Evolutionary conservation across 768 basidiomycete genomes (phyloP).

Genomic region (Mycena crocata): DNA sequence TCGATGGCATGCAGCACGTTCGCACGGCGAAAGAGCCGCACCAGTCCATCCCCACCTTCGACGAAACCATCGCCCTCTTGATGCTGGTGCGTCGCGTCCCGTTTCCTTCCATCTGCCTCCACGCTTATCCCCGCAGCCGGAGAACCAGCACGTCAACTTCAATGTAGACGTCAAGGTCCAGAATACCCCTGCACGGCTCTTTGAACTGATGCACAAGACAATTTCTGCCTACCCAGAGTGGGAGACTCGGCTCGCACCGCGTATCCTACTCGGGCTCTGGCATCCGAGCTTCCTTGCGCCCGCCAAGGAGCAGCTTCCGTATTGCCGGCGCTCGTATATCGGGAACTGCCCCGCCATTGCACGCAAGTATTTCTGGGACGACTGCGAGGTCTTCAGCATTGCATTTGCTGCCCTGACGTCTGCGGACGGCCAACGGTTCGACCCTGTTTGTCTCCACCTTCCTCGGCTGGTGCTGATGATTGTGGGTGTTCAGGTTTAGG

Average conservation of each 20-base stretch:
- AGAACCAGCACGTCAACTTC: slow-evolving; percentile 80
- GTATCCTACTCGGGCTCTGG: slow-evolving; percentile 87
- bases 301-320: slow-evolving; percentile 82
- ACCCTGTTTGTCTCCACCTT: slow-evolving; percentile 17
- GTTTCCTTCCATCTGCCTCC: slow-evolving; percentile 15
- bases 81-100: slow-evolving; percentile 68
- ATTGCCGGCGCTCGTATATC: slow-evolving; percentile 88
- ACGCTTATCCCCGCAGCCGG: slow-evolving; percentile 57
- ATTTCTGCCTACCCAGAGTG: slow-evolving; percentile 75
- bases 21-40: slow-evolving; percentile 83
- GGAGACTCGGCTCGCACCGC: slow-evolving; percentile 81
- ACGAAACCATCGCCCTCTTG: slow-evolving; percentile 80
- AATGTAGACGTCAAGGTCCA: slow-evolving; percentile 95
- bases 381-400: slow-evolving; percentile 90
- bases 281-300: slow-evolving; percentile 89
- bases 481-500: slow-evolving; percentile 68
- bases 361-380: slow-evolving; percentile 89
- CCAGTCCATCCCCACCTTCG: slow-evolving; percentile 92
- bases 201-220: slow-evolving; percentile 77
- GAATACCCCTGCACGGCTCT: slow-evolving; percentile 90
- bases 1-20: slow-evolving; percentile 79
- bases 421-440: slow-evolving; percentile 77
- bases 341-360: slow-evolving; percentile 79
- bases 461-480: slow-evolving; percentile 5
- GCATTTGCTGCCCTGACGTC: slow-evolving; percentile 78